Base-by-base conservation (phyloP, 805 yeast species). In the Ogataea nakhonphanomensis region DNA sequence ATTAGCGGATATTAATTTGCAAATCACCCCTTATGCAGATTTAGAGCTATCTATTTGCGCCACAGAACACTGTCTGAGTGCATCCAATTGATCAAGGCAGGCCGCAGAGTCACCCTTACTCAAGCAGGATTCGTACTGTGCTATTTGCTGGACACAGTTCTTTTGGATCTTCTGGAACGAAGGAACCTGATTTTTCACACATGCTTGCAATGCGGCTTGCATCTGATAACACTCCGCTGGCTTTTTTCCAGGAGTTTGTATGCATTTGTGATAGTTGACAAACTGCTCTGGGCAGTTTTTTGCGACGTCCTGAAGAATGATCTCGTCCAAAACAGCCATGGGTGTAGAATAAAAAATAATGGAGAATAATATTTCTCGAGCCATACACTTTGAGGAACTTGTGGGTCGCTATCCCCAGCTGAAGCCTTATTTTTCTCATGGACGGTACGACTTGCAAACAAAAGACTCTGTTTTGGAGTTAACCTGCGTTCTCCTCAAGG, bases 271-370 rank as follows among this genome's bases (percentile, higher is more conserved):
- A 59, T 81, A 86, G 21, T 72, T 75, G 41, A 85, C 63, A 49
- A 86, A 85, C 54, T 79, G 74, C 45, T 76, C 78, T 0, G 95
- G 93, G 58, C 95, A 86, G 54, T 71, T 67, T 39, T 77, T 73
- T 10, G 95, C 89, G 42, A 84, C 84, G 54, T 86, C 95, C 46
- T 84, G 89, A 46, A 86, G 74, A 24, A 86, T 72, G 36, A 82
- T 67, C 56, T 85, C 90, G 61, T 86, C 95, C 23, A 86, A 61
- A 9, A 69, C 51, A 11, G 77, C 66, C 74, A 73, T 71, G 32
- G 35, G 21, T 22, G 13, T 10, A 32, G 21, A 31, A 10, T 35
- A 20, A 25, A 33, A 33, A 33, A 33, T 7, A 29, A 25, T 36
- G 39, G 33, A 36, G 30, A 36, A 36, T 17, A 36, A 26, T 35